Base-by-base conservation (phyloP, 2,329 filamentous ascomycete species). In the Rhexocercosporidium sp. region DNA sequence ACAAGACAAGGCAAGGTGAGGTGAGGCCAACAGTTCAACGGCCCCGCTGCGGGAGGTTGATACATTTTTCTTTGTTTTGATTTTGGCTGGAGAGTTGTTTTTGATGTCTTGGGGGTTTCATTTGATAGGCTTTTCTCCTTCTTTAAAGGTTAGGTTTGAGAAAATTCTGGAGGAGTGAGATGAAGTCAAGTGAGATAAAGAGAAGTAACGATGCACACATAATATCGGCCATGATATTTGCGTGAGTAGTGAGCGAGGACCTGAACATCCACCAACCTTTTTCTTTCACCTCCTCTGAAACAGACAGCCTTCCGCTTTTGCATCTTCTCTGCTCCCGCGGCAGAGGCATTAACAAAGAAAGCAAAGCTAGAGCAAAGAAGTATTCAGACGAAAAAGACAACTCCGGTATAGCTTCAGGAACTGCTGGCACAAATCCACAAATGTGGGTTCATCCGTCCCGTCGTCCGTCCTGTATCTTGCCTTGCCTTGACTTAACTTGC, bases 1-100 rank as follows among this genome's bases (percentile, higher is more conserved):
- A 53, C 22, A n/a, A 14, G 18, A 12, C 12, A 51, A 16, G 27
- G 51, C 16, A 64, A 59, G 53, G 25, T 31, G 12, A 60, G 54
- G 25, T 20, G 44, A 53, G 53, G 29, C 54, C 31, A 57, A 29
- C 44, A 47, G 37, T 56, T 56, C 39, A n/a, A 39, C 63, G 63
- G 63, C 63, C 63, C 63, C 63, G 41, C 63, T 65, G 31, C 63
- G 63, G 56, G 63, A 65, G 31, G n/a, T 18, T 14, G n/a, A 39
- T 22, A 22, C 11, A 14, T 57, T 25, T 57, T 12, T 41, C 41
- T 22, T 39, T 39, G n/a, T 18, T 41, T 56, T 16, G 37, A n/a
- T 37, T 37, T 25, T 56, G n/a, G 22, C 14, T 27, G 22, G 47
- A 51, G 47, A 29, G 22, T 14, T 16, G 27, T 51, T 49, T 1